These are phyloP conservation scores for Chaetomiaceae sp. DNA, from an alignment of 2,329 filamentous ascomycete genomes.

Conservation along the genomic window DNA sequence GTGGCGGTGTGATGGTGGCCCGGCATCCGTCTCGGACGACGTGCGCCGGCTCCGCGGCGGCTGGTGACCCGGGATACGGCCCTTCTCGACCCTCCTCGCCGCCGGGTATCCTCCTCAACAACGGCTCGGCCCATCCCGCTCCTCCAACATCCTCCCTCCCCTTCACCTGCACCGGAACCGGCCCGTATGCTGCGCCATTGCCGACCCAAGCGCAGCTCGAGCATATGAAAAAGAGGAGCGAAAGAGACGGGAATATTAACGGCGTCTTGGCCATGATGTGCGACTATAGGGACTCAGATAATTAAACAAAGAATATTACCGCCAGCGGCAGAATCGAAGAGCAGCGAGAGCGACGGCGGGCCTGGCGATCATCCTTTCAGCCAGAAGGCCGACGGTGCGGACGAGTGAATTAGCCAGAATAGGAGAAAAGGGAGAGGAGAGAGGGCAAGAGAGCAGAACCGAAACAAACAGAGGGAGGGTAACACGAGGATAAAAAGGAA, in stretches of 20 bases:
- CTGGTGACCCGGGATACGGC: neutral
- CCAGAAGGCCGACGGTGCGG: slow-evolving; percentile 19
- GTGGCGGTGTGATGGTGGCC: slow-evolving; percentile 27
- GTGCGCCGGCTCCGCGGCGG: slow-evolving; percentile 11
- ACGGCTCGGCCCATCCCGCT: slow-evolving; percentile 6
- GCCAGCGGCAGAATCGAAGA: slow-evolving; percentile 22
- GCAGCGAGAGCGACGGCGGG: slow-evolving; percentile 16
- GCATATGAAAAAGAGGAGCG: slow-evolving; percentile 25
- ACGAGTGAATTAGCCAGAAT: slow-evolving; percentile 23
- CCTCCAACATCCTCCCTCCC: neutral
- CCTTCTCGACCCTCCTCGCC: slow-evolving; percentile 1
- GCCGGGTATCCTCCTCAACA: slow-evolving; percentile 2
- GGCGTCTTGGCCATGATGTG: slow-evolving; percentile 23
- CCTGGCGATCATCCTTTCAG: slow-evolving; percentile 28
- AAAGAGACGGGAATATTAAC: slow-evolving; percentile 18
- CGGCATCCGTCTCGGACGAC: slow-evolving; percentile 8
- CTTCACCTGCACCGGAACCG: neutral
- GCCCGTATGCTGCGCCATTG: slow-evolving; percentile 1
- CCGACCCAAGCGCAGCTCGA: slow-evolving; percentile 27
- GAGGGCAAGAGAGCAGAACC: too few relatives aligned
- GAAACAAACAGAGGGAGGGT: slow-evolving; percentile 18
- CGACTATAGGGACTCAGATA: slow-evolving; percentile 2
- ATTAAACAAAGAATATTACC: slow-evolving; percentile 14
- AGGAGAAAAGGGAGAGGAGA: slow-evolving; percentile 19
- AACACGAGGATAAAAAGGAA: slow-evolving; percentile 13